phyloP scores from a whole-genome alignment of 495 filamentous ascomycete genomes.

The Opeltia flavorubescens region DNA sequence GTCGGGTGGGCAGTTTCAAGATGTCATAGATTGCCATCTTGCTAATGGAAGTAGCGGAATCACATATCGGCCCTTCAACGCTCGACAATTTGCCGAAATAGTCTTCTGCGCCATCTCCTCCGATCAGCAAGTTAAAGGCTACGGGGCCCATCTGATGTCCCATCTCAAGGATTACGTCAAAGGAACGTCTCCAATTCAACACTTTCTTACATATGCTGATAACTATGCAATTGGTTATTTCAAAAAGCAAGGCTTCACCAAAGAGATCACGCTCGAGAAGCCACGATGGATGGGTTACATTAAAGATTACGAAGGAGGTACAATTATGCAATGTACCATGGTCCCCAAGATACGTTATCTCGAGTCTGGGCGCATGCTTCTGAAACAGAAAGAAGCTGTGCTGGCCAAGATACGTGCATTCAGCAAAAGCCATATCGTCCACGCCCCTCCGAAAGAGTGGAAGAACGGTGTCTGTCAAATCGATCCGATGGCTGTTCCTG shows the following conservation, averaged over 20 bases:
- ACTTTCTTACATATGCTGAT: constrained; percentile 96
- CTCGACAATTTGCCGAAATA: constrained; percentile 89
- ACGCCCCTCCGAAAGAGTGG: constrained; percentile 75
- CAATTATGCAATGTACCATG: constrained; percentile 99
- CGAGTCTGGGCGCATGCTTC: constrained; percentile 82
- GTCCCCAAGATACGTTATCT: constrained; percentile 88
- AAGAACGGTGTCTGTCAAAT: constrained; percentile 54
- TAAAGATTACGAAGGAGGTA: constrained; percentile 98
- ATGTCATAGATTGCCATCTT: not conserved
- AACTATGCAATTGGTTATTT: constrained; percentile 99
- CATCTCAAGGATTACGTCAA: constrained; percentile 99
- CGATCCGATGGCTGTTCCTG: constrained; percentile 67
- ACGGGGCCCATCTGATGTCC: constrained; percentile 94
- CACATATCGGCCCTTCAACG: constrained; percentile 90
- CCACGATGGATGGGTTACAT: constrained; percentile 98
- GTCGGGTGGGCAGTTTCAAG: constrained; percentile 44
- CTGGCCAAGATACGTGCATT: constrained; percentile 88
- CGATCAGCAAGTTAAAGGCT: constrained; percentile 97
- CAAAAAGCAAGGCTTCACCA: constrained; percentile 98
- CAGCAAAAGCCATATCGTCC: constrained; percentile 75
- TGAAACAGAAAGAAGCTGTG: constrained; percentile 93
- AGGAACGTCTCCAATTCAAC: constrained; percentile 90
- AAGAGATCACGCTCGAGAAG: constrained; percentile 87
- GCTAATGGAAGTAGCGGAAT: constrained; percentile 51
- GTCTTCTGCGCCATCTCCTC: constrained; percentile 97